A percentile compares a stretch with the other conserved stretches of the same genome.
Evolutionary conservation across 2,329 filamentous ascomycete genomes (phyloP).

Genomic region (Fusarium xyrophilum): DNA sequence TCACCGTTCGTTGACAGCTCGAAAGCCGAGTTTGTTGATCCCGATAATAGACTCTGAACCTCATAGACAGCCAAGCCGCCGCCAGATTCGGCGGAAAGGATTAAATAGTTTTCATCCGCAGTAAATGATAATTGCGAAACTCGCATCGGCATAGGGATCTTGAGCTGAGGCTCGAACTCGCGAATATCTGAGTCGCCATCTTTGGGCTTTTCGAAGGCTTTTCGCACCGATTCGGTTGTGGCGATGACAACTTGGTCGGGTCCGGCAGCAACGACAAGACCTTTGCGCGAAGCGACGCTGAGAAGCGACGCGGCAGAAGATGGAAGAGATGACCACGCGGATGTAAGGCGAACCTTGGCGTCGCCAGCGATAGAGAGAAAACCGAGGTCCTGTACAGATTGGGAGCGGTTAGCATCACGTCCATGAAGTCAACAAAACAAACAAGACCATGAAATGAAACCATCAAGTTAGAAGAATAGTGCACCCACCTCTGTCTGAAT

Average conservation of each 20-base stretch:
- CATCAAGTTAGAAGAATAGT: slow-evolving; percentile 3
- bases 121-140: slow-evolving; percentile 92
- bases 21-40: slow-evolving; percentile 71
- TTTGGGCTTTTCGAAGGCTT: slow-evolving; percentile 70
- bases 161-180: slow-evolving; percentile 75
- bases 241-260: slow-evolving; percentile 80
- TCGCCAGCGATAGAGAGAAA: slow-evolving; percentile 83
- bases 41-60: slow-evolving; percentile 70
- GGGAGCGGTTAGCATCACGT: slow-evolving; percentile 35
- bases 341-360: slow-evolving; percentile 80
- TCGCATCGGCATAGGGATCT: slow-evolving; percentile 73
- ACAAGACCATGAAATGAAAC: neutral
- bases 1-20: slow-evolving; percentile 79
- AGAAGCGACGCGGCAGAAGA: slow-evolving; percentile 81
- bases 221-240: slow-evolving; percentile 77
- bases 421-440: slow-evolving; percentile 24
- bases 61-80: slow-evolving; percentile 87
- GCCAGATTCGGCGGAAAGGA: slow-evolving; percentile 81
- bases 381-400: slow-evolving; percentile 66
- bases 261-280: slow-evolving; percentile 85
- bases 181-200: slow-evolving; percentile 70
- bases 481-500: slow-evolving; percentile 78
- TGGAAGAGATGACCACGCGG: slow-evolving; percentile 79
- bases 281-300: slow-evolving; percentile 79
- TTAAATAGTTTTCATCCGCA: slow-evolving; percentile 83